Evolutionary conservation across 257 asterid genomes (phyloP).

Genomic region (Capsicum pubescens): DNA sequence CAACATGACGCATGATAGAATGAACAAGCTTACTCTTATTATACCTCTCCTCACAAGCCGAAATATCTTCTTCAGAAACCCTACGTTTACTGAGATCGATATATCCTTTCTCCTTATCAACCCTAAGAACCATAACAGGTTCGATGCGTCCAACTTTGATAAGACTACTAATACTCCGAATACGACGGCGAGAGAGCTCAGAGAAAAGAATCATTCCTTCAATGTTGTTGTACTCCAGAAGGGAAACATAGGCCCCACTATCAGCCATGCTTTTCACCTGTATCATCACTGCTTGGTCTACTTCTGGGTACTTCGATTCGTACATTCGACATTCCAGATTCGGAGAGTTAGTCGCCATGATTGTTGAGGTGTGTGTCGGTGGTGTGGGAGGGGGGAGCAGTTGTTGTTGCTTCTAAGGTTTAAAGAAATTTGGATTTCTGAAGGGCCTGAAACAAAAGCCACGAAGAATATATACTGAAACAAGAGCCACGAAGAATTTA

Average conservation of each 20-base stretch:
- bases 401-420: no score
- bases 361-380: not conserved
- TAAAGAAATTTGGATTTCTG: no score
- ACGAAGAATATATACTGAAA: no score
- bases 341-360: constrained; percentile 70
- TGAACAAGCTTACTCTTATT: constrained; percentile 86
- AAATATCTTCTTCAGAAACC: constrained; percentile 94
- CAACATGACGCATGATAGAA: constrained; percentile 96
- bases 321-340: constrained; percentile 97
- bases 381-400: no score
- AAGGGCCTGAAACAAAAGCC: no score
- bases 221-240: constrained; percentile 90
- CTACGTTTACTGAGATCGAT: constrained; percentile 97
- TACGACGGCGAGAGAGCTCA: constrained; percentile 97
- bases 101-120: constrained; percentile 92
- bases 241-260: constrained; percentile 93
- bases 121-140: constrained; percentile 98
- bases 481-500: no score
- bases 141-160: constrained; percentile 92
- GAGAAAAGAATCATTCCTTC: constrained; percentile 98
- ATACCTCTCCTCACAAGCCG: constrained; percentile 86
- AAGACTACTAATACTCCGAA: constrained; percentile 89
- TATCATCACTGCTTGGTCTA: constrained; percentile 91
- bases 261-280: constrained; percentile 98
- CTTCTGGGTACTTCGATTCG: constrained; percentile 95